Base-by-base conservation (phyloP, 2,329 filamentous ascomycete genomes). In the Curvularia eragrostidis region DNA sequence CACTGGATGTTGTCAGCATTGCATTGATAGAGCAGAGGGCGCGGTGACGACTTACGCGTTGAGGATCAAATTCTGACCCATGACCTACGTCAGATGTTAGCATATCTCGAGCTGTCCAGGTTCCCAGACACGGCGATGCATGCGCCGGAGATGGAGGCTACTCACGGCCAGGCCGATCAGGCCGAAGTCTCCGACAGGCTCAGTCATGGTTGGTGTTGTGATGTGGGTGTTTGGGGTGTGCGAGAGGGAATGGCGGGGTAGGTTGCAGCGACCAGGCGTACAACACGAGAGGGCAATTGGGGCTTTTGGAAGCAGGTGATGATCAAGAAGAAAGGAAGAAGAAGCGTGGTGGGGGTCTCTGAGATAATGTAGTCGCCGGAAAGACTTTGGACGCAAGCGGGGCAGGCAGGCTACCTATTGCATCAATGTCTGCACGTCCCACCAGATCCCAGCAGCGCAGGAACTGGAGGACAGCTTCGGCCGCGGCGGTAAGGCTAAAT, bases 61-160 rank as follows among this genome's bases (percentile, higher is more conserved):
- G 70, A 83, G 79, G 76, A 83, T 83, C 75, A 83, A 73, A 77
- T 83, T 83, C 78, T 83, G 81, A 66, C 81, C 81, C 80, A 82
- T 81, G 59, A 76, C 74, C 73, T 76, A 47, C 42, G 56, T 46
- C 12, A 38, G 51, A 8, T 38, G 63, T 74, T 47, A 75, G 71
- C 54, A 58, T 38, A 34, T 52, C 19, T 61, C 21, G 26, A 46
- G 23, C 10, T 10, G 9, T 21, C 18, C 28, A 21, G 8, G 23
- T 2, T 21, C 15, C 13, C n/a, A 21, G 19, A 18, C 28, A 52
- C 15, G 49, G 23, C 41, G 13, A 47, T 21, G 30, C 18, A 23
- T 36, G 43, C 47, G 48, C 15, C 10, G 19, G 19, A 28, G 15
- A 1, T 24, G 24, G 52, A 49, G 56, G 23, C 47, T 44, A 74